Evolutionary conservation across 2,329 filamentous ascomycete species (phyloP).

Genomic region (Stemphylium vesicarium): DNA sequence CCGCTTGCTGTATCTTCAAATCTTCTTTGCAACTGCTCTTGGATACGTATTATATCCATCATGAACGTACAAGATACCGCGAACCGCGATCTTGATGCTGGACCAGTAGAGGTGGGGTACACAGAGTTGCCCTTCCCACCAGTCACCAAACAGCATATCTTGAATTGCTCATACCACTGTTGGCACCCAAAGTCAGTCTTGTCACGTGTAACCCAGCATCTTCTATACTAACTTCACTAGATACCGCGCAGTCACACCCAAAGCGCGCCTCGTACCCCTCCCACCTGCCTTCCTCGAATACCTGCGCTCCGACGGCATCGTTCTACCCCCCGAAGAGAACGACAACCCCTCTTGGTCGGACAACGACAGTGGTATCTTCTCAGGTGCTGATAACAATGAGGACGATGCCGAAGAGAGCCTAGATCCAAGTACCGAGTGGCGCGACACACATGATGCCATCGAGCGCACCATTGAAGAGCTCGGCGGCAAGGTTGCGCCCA

Average conservation of each 20-base stretch:
- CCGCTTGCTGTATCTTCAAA: not conserved
- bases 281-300: constrained; percentile 79
- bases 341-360: constrained; percentile 53
- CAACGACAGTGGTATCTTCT: constrained; percentile 60
- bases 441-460: constrained; percentile 78
- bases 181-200: constrained; percentile 77
- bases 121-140: constrained; percentile 74
- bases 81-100: not conserved
- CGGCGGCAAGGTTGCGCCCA: constrained; percentile 85
- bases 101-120: constrained; percentile 20
- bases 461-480: constrained; percentile 78
- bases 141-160: constrained; percentile 82
- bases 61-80: constrained; percentile 24
- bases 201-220: not conserved
- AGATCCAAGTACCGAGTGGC: constrained; percentile 67
- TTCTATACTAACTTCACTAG: constrained; percentile 47
- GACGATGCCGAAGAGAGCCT: constrained; percentile 61
- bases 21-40: not conserved
- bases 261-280: constrained; percentile 83
- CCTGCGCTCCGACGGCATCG: constrained; percentile 88
- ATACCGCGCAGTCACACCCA: constrained; percentile 81
- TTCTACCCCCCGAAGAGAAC: constrained; percentile 75
- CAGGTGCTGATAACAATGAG: constrained; percentile 53
- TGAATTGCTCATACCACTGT: constrained; percentile 91
- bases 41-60: constrained; percentile 16